Conservation (phyloP, 2,329 filamentous ascomycete genomes). For the Teratosphaeria pseudoeucalypti region DNA sequence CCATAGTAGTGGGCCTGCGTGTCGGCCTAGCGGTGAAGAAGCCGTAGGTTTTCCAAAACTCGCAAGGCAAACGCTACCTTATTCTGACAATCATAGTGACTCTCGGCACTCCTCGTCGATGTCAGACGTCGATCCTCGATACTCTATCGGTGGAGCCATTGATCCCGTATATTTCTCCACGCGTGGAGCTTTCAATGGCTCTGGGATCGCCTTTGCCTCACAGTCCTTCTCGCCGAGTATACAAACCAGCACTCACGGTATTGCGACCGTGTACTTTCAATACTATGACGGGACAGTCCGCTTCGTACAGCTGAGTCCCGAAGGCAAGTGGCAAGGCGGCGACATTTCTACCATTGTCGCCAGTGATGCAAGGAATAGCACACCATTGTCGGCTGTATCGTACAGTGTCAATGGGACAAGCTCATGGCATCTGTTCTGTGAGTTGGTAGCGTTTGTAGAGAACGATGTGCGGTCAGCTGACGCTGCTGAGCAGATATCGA, state of each 20-base stretch:
- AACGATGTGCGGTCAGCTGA: slow-evolving; percentile 1
- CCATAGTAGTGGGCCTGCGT: background rate
- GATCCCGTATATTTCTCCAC: slow-evolving; percentile 29
- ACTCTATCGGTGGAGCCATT: slow-evolving; percentile 30
- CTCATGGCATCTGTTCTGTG: slow-evolving; percentile 13
- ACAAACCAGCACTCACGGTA: slow-evolving; percentile 24
- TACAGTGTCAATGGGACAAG: slow-evolving; percentile 28
- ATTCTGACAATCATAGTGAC: background rate
- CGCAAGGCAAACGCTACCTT: background rate
- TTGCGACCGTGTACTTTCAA: slow-evolving; percentile 36
- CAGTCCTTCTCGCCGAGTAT: slow-evolving; percentile 28
- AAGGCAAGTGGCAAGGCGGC: slow-evolving; percentile 31
- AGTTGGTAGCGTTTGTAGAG: background rate
- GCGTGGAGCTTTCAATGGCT: slow-evolving; percentile 37
- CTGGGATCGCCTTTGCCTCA: slow-evolving; percentile 35
- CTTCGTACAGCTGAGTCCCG: slow-evolving; percentile 27
- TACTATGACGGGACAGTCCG: slow-evolving; percentile 34
- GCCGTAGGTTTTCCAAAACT: background rate
- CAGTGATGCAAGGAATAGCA: slow-evolving; percentile 34
- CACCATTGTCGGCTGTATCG: slow-evolving; percentile 33
- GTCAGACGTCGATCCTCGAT: slow-evolving; percentile 7
- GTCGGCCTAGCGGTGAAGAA: background rate
- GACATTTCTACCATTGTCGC: slow-evolving; percentile 22
- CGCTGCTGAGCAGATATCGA: slow-evolving; percentile 26
- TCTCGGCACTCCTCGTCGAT: slow-evolving; percentile 1